phyloP scores from a whole-genome alignment of 768 basidiomycete species.

The Lactarius vividus region DNA sequence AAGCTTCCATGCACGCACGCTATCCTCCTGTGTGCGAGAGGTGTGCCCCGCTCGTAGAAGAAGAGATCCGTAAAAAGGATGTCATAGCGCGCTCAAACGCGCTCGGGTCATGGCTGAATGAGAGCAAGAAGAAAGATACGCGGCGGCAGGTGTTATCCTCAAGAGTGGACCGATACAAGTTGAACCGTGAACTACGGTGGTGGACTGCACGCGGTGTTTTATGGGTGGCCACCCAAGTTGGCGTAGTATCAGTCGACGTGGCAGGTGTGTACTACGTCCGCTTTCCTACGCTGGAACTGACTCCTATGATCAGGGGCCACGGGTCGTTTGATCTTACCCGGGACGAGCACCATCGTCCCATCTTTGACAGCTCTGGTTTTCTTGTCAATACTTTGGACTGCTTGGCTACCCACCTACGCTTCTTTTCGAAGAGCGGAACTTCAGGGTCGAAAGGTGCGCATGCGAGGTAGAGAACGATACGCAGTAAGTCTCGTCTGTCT shows the following conservation, averaged over 20 bases:
- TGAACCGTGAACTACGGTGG: conserved; percentile 49
- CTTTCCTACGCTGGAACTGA: conserved; percentile 3
- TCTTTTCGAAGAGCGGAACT: conserved; percentile 54
- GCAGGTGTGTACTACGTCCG: conserved; percentile 41
- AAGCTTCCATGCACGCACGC: conserved; percentile 67
- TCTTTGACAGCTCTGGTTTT: conserved; percentile 50
- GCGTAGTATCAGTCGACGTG: conserved; percentile 43
- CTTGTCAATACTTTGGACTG: conserved; percentile 71
- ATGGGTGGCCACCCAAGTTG: conserved; percentile 52
- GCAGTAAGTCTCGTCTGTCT: conserved; percentile 44
- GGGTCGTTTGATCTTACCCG: conserved; percentile 12
- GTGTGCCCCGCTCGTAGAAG: conserved; percentile 79
- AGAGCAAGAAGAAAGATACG: conserved; percentile 63
- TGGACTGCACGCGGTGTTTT: conserved; percentile 72
- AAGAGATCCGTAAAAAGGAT: conserved; percentile 73
- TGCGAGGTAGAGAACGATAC: conserved; percentile 61
- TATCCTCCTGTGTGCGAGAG: conserved; percentile 84
- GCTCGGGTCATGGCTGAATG: conserved; percentile 65
- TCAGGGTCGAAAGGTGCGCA: conserved; percentile 70
- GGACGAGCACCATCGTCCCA: conserved; percentile 21
- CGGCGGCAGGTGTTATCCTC: conserved; percentile 47
- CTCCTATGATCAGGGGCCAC: conserved; percentile 9
- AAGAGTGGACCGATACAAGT: conserved; percentile 41
- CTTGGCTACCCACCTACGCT: conserved; percentile 84
- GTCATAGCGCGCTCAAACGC: conserved; percentile 79